A percentile compares a stretch with the other conserved stretches of the same genome.
Evolutionary conservation across 306 rosid genomes (phyloP).

Genomic region (Cyamopsis tetragonoloba): DNA sequence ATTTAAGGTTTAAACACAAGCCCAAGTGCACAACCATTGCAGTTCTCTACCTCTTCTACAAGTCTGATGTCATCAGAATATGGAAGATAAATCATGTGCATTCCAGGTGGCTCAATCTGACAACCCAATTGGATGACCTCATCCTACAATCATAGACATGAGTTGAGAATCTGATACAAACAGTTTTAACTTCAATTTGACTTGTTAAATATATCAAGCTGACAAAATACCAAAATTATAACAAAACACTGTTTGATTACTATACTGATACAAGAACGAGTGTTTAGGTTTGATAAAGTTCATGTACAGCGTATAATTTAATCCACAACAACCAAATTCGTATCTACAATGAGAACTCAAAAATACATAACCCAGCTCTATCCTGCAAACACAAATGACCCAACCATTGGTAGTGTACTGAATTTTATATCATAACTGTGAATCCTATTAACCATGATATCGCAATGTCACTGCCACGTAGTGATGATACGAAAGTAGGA

Average conservation of each 20-base stretch:
- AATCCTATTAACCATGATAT: not conserved
- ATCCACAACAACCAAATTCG: not conserved
- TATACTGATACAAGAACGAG: not conserved
- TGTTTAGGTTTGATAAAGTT: not conserved
- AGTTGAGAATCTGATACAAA: not conserved
- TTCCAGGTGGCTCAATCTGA: slow-evolving; percentile 96
- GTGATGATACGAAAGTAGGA: slow-evolving; percentile 11
- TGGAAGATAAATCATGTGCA: slow-evolving; percentile 93
- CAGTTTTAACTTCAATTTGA: not conserved
- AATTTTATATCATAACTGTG: not conserved
- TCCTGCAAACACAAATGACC: not conserved
- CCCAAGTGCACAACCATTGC: slow-evolving; percentile 19
- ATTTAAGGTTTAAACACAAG: not conserved
- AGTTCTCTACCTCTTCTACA: slow-evolving; percentile 73
- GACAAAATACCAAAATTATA: not conserved
- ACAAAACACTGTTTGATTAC: not conserved
- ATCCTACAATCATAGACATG: slow-evolving; percentile 43
- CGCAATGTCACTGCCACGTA: not conserved
- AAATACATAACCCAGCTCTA: not conserved
- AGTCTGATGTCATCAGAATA: slow-evolving; percentile 86
- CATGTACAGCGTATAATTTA: not conserved
- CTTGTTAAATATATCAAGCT: not conserved
- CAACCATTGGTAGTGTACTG: not conserved
- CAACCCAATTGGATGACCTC: slow-evolving; percentile 65
- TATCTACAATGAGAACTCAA: not conserved